phyloP scores from a whole-genome alignment of 352 stramenopile species.

The Phytophthora megakarya region DNA sequence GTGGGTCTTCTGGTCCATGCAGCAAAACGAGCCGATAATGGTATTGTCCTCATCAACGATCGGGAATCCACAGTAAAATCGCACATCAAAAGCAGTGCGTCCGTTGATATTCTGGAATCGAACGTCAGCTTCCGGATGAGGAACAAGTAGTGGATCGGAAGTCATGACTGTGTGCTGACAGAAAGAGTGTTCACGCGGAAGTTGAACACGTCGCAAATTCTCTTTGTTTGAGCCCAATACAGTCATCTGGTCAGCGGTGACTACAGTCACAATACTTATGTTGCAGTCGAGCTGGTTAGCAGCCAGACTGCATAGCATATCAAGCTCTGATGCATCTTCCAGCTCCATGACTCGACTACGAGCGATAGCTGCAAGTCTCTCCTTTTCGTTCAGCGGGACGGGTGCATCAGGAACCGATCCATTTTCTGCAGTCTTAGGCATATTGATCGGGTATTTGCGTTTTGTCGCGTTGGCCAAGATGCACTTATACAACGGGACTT shows the following conservation, averaged over 20 bases:
- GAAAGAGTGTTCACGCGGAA: slow-evolving; percentile 59
- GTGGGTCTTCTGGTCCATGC: slow-evolving; percentile 50
- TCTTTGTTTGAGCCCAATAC: slow-evolving; percentile 43
- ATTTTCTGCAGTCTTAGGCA: slow-evolving; percentile 33
- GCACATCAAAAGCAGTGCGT: slow-evolving; percentile 38
- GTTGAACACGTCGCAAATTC: slow-evolving; percentile 26
- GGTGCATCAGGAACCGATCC: slow-evolving; percentile 32
- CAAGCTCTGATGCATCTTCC: slow-evolving; percentile 53
- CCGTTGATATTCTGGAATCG: slow-evolving; percentile 55
- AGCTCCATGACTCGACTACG: slow-evolving; percentile 49
- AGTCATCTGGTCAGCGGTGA: slow-evolving; percentile 49
- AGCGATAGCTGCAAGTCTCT: slow-evolving; percentile 47
- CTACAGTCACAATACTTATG: slow-evolving; percentile 60
- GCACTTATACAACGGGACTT: slow-evolving; percentile 42
- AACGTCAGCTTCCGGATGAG: slow-evolving; percentile 58
- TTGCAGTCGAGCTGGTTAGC: slow-evolving; percentile 54
- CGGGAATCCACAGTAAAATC: slow-evolving; percentile 77
- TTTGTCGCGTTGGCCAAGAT: slow-evolving; percentile 47
- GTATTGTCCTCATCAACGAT: slow-evolving; percentile 49
- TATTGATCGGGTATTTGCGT: slow-evolving; percentile 45
- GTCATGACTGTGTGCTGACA: slow-evolving; percentile 71
- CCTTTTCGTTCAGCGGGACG: slow-evolving; percentile 44
- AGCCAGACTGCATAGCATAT: slow-evolving; percentile 60
- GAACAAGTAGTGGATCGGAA: slow-evolving; percentile 58
- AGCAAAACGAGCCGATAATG: slow-evolving; percentile 66